Evolutionary conservation across 1,284 basidiomycete genomes (phyloP).

Genomic region (Microbotryum scabiosae): DNA sequence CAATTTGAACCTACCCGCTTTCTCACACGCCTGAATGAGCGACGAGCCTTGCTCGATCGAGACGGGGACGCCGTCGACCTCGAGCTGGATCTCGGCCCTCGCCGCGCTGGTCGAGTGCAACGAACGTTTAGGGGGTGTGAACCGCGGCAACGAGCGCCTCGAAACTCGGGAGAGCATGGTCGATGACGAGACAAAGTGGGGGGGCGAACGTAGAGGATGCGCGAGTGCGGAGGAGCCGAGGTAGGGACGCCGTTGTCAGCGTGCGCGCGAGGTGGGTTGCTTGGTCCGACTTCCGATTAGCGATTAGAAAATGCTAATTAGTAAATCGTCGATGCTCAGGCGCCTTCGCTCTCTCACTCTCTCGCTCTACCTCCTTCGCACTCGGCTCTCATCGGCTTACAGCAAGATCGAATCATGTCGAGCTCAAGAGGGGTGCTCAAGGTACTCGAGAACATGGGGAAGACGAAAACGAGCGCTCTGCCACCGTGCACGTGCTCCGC

Average conservation of each 20-base stretch:
- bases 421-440: too few species aligned
- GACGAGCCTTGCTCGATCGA: conserved; percentile 59
- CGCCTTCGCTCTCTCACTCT: too few species aligned
- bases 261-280: too few species aligned
- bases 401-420: too few species aligned
- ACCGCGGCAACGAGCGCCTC: conserved; percentile 8
- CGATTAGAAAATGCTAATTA: too few species aligned
- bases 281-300: too few species aligned
- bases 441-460: too few species aligned
- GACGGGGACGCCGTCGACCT: conserved; percentile 36
- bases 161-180: conserved; percentile 14
- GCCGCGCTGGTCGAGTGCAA: neutral
- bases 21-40: conserved; percentile 85
- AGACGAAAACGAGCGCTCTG: too few species aligned
- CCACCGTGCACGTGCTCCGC: too few species aligned
- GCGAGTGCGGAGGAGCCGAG: neutral
- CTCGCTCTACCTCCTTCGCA: too few species aligned
- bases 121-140: neutral
- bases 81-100: conserved; percentile 32
- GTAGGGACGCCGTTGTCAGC: neutral
- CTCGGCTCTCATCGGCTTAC: too few species aligned
- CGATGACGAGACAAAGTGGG: neutral
- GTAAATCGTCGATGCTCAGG: too few species aligned
- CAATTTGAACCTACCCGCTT: conserved; percentile 28
- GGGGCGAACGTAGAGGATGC: neutral